A percentile compares a stretch with the other conserved stretches of the same genome.
These are phyloP conservation scores for Aspergillus aculeatus DNA, from an alignment of 2,329 filamentous ascomycete genomes.

Conservation along the genomic window DNA sequence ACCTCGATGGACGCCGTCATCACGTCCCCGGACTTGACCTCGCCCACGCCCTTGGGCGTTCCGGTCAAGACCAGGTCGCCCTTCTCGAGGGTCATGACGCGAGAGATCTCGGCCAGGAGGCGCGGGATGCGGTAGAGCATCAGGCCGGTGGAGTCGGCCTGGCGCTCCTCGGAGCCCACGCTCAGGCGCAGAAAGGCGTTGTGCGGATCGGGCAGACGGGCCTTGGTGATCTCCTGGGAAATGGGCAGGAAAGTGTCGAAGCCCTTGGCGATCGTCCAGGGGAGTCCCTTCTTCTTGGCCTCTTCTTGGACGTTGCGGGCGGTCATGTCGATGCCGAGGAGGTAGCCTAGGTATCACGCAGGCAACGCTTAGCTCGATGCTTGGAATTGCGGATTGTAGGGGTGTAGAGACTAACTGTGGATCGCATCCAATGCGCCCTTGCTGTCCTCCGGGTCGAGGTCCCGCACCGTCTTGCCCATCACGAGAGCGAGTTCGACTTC, in stretches of 20 bases:
- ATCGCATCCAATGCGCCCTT: slow-evolving; percentile 78
- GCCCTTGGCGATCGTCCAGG: slow-evolving; percentile 94
- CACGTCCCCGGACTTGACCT: slow-evolving; percentile 79
- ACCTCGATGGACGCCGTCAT: slow-evolving; percentile 82
- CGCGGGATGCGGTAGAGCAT: slow-evolving; percentile 92
- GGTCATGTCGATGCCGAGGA: slow-evolving; percentile 95
- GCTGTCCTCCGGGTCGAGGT: slow-evolving; percentile 72
- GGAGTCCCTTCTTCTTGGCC: slow-evolving; percentile 93
- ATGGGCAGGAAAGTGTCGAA: slow-evolving; percentile 97
- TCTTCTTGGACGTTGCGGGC: slow-evolving; percentile 93
- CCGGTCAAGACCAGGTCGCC: slow-evolving; percentile 96
- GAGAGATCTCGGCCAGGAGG: slow-evolving; percentile 85
- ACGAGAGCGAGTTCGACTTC: slow-evolving; percentile 92
- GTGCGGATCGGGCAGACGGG: slow-evolving; percentile 79
- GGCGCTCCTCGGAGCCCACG: slow-evolving; percentile 75
- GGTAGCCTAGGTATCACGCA: slow-evolving; percentile 61
- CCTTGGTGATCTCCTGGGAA: slow-evolving; percentile 75
- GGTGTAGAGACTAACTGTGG: slow-evolving; percentile 55
- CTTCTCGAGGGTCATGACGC: slow-evolving; percentile 88
- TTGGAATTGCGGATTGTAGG: not conserved
- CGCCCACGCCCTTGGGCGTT: slow-evolving; percentile 92
- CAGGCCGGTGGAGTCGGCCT: slow-evolving; percentile 84
- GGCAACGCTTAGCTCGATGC: not conserved
- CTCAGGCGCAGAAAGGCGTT: slow-evolving; percentile 80
- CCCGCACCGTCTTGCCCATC: slow-evolving; percentile 75